Evolutionary conservation across 2,329 filamentous ascomycete species (phyloP).

Genomic region (Cladosporium halotolerans): DNA sequence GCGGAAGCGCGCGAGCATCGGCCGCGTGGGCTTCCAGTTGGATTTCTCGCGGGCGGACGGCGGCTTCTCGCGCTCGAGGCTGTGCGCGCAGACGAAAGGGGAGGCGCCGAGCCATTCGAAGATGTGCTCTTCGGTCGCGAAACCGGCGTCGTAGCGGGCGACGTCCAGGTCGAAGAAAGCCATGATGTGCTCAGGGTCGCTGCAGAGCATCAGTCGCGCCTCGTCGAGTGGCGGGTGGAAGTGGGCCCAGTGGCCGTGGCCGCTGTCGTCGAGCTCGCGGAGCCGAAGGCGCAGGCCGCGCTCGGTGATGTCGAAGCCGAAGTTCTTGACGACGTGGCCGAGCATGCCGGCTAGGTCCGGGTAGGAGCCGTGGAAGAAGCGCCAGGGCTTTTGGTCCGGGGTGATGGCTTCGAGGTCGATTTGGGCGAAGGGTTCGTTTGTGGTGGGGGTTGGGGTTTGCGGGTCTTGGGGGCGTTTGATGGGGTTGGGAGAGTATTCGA

Average conservation of each 20-base stretch:
- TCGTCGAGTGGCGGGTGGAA: slow-evolving; percentile 25
- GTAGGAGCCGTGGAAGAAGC: slow-evolving; percentile 61
- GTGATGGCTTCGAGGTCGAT: slow-evolving; percentile 59
- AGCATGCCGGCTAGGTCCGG: slow-evolving; percentile 66
- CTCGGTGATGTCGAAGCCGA: slow-evolving; percentile 62
- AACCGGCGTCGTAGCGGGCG: slow-evolving; percentile 49
- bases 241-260: slow-evolving; percentile 37
- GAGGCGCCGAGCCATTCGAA: slow-evolving; percentile 57
- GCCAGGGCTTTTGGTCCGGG: slow-evolving; percentile 50
- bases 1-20: slow-evolving; percentile 55
- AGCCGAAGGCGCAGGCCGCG: slow-evolving; percentile 59
- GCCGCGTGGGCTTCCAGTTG: slow-evolving; percentile 48
- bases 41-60: slow-evolving; percentile 47
- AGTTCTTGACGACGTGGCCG: slow-evolving; percentile 56
- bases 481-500: slow-evolving; percentile 15
- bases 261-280: slow-evolving; percentile 56
- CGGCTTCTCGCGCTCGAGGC: slow-evolving; percentile 26
- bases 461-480: not conserved
- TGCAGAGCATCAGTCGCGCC: slow-evolving; percentile 55
- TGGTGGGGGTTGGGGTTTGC: not conserved
- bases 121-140: slow-evolving; percentile 49
- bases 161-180: slow-evolving; percentile 57
- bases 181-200: slow-evolving; percentile 51
- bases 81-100: slow-evolving; percentile 50
- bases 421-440: slow-evolving; percentile 47